A percentile compares a stretch with the other conserved stretches of the same genome.
Conservation (phyloP, 208 protist genomes). For the Willaertia magna region DNA sequence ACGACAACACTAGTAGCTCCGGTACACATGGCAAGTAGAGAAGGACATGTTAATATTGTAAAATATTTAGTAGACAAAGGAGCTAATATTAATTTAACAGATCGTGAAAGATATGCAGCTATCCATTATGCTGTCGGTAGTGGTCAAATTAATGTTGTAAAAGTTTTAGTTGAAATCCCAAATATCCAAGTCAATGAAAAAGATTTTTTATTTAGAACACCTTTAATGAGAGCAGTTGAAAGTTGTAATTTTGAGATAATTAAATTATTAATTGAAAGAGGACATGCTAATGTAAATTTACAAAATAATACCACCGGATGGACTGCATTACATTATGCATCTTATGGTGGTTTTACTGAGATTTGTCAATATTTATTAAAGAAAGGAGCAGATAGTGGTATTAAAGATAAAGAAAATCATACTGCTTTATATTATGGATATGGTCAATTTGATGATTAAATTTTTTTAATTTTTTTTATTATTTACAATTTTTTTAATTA, state of each 20-base stretch:
- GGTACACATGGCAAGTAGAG: not conserved
- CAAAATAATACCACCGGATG: not conserved
- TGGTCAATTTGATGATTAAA: not conserved
- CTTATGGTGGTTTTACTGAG: not conserved
- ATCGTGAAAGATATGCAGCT: slow-evolving; percentile 1
- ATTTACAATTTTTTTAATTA: too few species aligned
- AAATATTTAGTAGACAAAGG: not conserved
- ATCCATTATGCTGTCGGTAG: not conserved
- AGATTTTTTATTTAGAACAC: not conserved
- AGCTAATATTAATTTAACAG: slow-evolving; percentile 2
- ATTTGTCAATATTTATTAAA: slow-evolving; percentile 1
- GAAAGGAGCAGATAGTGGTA: not conserved
- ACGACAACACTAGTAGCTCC: not conserved
- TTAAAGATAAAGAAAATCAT: not conserved
- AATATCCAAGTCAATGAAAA: not conserved
- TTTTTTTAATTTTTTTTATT: too few species aligned
- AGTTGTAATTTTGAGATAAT: not conserved
- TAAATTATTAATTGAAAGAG: not conserved
- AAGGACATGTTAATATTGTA: not conserved
- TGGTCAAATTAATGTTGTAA: not conserved
- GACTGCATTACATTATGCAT: not conserved
- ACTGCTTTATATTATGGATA: not conserved
- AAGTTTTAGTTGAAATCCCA: not conserved
- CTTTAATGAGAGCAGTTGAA: not conserved
- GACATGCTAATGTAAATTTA: not conserved